Evolutionary conservation across 2,329 filamentous ascomycete species (phyloP), one percentile per base, ranked within the genome.

Genomic region (Proliferodiscus dingleyae): DNA sequence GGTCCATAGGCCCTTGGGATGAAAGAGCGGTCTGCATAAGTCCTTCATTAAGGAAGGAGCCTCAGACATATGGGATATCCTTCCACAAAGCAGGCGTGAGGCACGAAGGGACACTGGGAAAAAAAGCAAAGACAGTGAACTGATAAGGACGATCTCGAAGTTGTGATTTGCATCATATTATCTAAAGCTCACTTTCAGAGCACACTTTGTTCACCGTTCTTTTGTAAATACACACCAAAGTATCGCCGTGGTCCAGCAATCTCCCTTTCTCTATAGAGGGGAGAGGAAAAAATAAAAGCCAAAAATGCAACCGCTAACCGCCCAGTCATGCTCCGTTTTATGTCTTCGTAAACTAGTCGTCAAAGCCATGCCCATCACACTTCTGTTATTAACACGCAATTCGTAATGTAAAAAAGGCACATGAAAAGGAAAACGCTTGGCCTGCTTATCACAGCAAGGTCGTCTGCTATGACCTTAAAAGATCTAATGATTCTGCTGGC

Each of bases 321-420:
- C 55, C 53, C 32, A 19, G 29, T 36, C 22, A 54, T 59, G 54
- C 55, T 50, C 53, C 55, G 29, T 47, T 55, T 56, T 56, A 53
- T 56, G 47, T 38, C 37, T 42, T 47, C 45, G 19, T 48, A 45
- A 47, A 44, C 44, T 34, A 43, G n/a, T 54, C 46, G 47, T 52
- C 36, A 51, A 39, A 44, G 36, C 42, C 18, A 16, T 18, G 16
- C 32, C 16, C n/a, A 34, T 18, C 33, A 43, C 33, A 51, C 32
- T 43, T 41, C 34, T 32, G 52, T 50, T 53, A 53, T 49, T 39
- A 40, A 47, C 38, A 47, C 18, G 43, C 36, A 43, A 50, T 24
- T 45, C 29, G 16, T 42, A 37, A 44, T n/a, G n/a, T n/a, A 30
- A 32, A 33, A 13, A 24, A 30, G 22, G 18, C 21, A 41, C 41